A percentile compares a stretch with the other conserved stretches of the same genome.
Conservation (phyloP, 2,329 filamentous ascomycete genomes). For the Sclerotinia subarctica region DNA sequence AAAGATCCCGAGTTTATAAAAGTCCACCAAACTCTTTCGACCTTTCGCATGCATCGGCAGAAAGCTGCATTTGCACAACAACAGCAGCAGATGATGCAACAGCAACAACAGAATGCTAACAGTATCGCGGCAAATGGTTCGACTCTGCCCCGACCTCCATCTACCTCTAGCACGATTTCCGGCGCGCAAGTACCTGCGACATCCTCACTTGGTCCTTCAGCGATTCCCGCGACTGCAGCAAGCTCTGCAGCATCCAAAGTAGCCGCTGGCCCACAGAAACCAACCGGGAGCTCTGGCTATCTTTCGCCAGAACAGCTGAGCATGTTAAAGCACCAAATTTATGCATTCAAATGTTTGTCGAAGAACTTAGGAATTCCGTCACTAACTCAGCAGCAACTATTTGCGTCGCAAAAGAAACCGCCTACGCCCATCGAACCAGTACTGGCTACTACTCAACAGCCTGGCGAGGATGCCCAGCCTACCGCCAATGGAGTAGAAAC, state of each 20-base stretch:
- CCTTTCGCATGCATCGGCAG: slow-evolving; percentile 61
- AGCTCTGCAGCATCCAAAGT: slow-evolving; percentile 29
- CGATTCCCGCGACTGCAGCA: slow-evolving; percentile 30
- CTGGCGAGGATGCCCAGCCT: slow-evolving; percentile 37
- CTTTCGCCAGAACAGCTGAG: slow-evolving; percentile 78
- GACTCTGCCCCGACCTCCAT: slow-evolving; percentile 49
- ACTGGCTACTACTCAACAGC: slow-evolving; percentile 29
- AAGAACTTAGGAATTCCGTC: slow-evolving; percentile 81
- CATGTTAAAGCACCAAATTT: slow-evolving; percentile 79
- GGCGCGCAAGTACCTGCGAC: slow-evolving; percentile 28
- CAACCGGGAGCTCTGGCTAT: slow-evolving; percentile 46
- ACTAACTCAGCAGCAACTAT: slow-evolving; percentile 78
- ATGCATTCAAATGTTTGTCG: slow-evolving; percentile 84
- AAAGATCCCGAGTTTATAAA: slow-evolving; percentile 87
- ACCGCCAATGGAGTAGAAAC: slow-evolving; percentile 40
- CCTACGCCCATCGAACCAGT: slow-evolving; percentile 27
- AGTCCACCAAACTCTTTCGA: slow-evolving; percentile 69
- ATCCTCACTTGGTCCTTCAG: slow-evolving; percentile 36
- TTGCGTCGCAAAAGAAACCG: slow-evolving; percentile 63
- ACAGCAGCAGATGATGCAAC: slow-evolving; percentile 43
- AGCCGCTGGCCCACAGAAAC: slow-evolving; percentile 30
- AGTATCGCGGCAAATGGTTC: slow-evolving; percentile 55
- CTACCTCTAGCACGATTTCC: slow-evolving; percentile 35
- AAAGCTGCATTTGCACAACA: slow-evolving; percentile 32
- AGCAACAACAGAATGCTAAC: slow-evolving; percentile 53